Conservation (phyloP, 2,329 filamentous ascomycete species). For the Hirsutella thompsonii region DNA sequence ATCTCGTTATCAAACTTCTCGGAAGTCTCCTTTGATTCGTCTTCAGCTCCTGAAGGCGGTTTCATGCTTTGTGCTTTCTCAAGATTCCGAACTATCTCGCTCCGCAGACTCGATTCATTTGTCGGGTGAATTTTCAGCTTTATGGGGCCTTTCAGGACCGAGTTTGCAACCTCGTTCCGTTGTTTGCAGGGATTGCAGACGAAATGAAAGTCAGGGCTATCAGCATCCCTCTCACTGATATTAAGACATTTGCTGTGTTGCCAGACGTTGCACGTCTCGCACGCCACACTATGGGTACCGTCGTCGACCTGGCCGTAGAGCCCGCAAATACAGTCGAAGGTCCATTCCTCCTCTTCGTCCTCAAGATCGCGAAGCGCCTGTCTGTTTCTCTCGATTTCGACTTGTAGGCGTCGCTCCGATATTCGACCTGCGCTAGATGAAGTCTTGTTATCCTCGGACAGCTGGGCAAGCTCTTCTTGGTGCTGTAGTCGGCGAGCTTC, state of each 20-base stretch:
- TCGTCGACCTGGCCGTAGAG: constrained; percentile 88
- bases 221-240: constrained; percentile 66
- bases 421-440: constrained; percentile 45
- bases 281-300: constrained; percentile 84
- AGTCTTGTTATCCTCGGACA: constrained; percentile 64
- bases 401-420: constrained; percentile 70
- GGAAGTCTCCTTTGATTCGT: neutral
- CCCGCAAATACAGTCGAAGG: constrained; percentile 90
- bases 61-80: neutral
- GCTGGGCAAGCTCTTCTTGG: constrained; percentile 67
- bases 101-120: neutral
- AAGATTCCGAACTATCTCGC: neutral
- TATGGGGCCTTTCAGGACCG: constrained; percentile 36
- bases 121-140: constrained; percentile 34
- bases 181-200: constrained; percentile 67
- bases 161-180: constrained; percentile 51
- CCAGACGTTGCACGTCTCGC: constrained; percentile 90
- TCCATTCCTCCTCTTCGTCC: constrained; percentile 72
- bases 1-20: neutral
- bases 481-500: constrained; percentile 73
- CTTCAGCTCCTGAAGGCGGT: neutral
- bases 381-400: constrained; percentile 68
- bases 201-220: constrained; percentile 77
- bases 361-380: constrained; percentile 62
- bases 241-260: constrained; percentile 90